Evolutionary conservation across 306 rosid species (phyloP).

Genomic region (Glycine latifolia): DNA sequence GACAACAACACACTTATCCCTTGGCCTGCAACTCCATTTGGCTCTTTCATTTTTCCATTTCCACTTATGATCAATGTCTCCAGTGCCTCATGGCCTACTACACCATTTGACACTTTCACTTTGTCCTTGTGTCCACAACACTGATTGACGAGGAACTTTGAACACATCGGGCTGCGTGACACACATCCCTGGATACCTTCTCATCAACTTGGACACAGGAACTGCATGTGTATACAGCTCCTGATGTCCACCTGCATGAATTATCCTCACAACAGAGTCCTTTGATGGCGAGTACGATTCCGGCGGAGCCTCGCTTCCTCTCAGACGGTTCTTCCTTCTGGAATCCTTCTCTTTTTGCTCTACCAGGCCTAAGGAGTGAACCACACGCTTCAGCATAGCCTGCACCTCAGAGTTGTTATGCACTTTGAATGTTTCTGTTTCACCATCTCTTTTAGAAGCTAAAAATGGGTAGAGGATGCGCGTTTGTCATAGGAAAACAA

Average conservation of each 20-base stretch:
- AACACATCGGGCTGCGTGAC: conserved; percentile 73
- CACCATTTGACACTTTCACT: conserved; percentile 19
- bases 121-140: conserved; percentile 48
- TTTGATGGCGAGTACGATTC: conserved; percentile 48
- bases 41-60: conserved; percentile 39
- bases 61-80: not conserved
- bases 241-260: conserved; percentile 68
- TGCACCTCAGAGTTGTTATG: conserved; percentile 32
- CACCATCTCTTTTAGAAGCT: conserved; percentile 44
- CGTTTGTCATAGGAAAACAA: conserved; percentile 10
- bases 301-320: conserved; percentile 30
- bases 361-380: conserved; percentile 53
- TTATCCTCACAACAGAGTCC: conserved; percentile 63
- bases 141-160: conserved; percentile 65
- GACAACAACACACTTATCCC: conserved; percentile 26
- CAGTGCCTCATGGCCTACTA: conserved; percentile 2
- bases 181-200: conserved; percentile 72
- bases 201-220: conserved; percentile 64
- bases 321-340: conserved; percentile 34
- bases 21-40: conserved; percentile 25
- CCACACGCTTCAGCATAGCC: conserved; percentile 66
- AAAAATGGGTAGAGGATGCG: conserved; percentile 41
- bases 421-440: conserved; percentile 40
- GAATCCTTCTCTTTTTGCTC: conserved; percentile 35
- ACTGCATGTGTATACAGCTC: conserved; percentile 61